Percentiles rank a stretch among this genome's conserved stretches.
Conservation (phyloP, 1,284 basidiomycete genomes). For the Trametes pubescens region DNA sequence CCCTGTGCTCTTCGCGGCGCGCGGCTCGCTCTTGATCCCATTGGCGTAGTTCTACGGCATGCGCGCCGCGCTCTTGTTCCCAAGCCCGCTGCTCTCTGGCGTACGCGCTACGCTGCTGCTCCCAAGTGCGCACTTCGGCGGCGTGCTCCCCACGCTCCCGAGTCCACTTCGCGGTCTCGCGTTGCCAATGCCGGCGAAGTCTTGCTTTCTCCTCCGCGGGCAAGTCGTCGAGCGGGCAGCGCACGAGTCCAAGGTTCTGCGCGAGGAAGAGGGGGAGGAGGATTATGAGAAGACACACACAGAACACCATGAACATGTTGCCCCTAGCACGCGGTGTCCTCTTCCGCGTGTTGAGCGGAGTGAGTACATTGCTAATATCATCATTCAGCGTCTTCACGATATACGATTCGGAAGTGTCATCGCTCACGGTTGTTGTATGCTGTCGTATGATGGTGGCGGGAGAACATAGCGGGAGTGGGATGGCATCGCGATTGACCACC, state of each 20-base stretch:
- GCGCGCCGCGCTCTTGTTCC: slow-evolving; percentile 15
- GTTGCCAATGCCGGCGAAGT: slow-evolving; percentile 12
- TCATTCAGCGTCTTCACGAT: too few species aligned
- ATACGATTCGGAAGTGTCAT: too few species aligned
- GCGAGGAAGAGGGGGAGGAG: slow-evolving; percentile 8
- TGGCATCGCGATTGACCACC: too few species aligned
- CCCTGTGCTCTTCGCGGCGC: not conserved
- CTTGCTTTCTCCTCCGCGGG: slow-evolving; percentile 13
- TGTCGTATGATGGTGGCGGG: too few species aligned
- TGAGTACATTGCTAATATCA: not conserved
- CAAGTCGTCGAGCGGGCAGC: slow-evolving; percentile 18
- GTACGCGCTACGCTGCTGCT: slow-evolving; percentile 6
- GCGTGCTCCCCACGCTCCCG: slow-evolving; percentile 13
- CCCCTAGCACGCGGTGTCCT: not conserved
- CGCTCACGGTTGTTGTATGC: too few species aligned
- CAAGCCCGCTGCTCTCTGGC: slow-evolving; percentile 7
- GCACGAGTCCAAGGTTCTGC: slow-evolving; percentile 18
- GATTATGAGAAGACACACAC: not conserved
- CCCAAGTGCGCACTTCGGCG: slow-evolving; percentile 7
- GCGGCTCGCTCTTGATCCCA: slow-evolving; percentile 1
- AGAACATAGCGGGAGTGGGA: too few species aligned
- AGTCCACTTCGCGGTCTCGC: slow-evolving; percentile 12
- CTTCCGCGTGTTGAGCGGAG: too few species aligned
- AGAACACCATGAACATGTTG: too few species aligned
- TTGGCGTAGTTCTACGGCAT: not conserved